Evolutionary conservation across 2,329 filamentous ascomycete species (phyloP).

Genomic region (Penicillium rolfsii): DNA sequence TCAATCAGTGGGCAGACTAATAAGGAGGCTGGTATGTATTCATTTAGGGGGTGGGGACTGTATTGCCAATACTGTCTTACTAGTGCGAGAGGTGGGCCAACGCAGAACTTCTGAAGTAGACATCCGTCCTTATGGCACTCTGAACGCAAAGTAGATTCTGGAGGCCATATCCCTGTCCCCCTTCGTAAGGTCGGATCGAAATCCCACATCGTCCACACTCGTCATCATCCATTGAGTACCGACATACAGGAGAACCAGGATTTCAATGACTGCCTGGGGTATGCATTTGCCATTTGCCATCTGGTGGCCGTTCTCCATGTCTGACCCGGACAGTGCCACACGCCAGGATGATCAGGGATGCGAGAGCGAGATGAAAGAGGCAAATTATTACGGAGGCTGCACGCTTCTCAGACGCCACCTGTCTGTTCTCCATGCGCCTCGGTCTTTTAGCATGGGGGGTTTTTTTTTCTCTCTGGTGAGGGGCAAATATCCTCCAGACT

Average conservation of each 20-base stretch:
- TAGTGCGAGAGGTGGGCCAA: no score
- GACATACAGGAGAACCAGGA: conserved; percentile 17
- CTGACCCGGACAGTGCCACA: conserved; percentile 21
- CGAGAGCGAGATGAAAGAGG: conserved; percentile 10
- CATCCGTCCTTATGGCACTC: background rate
- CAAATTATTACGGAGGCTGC: conserved; percentile 19
- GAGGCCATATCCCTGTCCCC: background rate
- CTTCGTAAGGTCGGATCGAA: background rate
- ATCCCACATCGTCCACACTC: conserved; percentile 3
- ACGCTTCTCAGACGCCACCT: conserved; percentile 20
- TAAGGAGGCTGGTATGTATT: no score
- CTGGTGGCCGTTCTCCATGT: conserved; percentile 2
- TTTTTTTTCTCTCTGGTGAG: conserved; percentile 10
- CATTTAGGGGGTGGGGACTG: no score
- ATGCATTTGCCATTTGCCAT: background rate
- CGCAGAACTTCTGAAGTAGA: no score
- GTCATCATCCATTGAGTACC: conserved; percentile 13
- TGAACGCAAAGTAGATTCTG: no score
- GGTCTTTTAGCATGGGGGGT: background rate
- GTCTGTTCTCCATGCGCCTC: conserved; percentile 11
- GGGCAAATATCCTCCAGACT: conserved; percentile 20
- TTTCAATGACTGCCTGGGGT: background rate
- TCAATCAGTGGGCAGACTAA: no score
- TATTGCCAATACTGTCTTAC: no score
- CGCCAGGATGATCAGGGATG: conserved; percentile 20